Evolutionary conservation across 192 early-diverging fungal genomes (phyloP), one percentile per base, ranked within the genome.

Genomic region (Podila horticola): DNA sequence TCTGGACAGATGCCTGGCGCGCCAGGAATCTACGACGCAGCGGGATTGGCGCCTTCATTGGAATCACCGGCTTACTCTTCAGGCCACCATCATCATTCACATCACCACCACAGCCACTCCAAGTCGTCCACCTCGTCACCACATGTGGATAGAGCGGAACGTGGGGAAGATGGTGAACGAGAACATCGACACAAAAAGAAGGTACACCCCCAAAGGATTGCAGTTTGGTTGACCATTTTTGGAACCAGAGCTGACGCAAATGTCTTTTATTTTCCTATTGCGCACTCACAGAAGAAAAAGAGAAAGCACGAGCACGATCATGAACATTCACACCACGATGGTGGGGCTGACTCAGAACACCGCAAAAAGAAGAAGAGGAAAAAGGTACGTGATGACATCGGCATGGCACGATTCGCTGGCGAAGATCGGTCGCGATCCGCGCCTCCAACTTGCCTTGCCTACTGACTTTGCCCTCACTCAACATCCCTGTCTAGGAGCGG

Each of bases 321-420:
- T 66, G 77, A 81, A 19, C 77, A 81, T 33, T 30, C 55, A 59
- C 66, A 81, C 45, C 77, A 81, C 29, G 77, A 81, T 64, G 77
- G 77, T 28, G 77, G 72, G 38, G 77, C 71, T 41, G 77, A 81
- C 30, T 73, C 77, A 60, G 77, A 81, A 52, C 77, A 81, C 30
- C 61, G 77, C 24, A 81, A 81, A 48, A 81, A 81, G 71, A 81
- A 81, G 48, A 81, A 81, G n/a, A 81, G 77, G 77, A 81, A 81
- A 81, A 81, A 65, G 67, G 77, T 81, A 81, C 55, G 30, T 50
- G 31, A 2, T 4, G n/a, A 22, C 13, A 30, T 22, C 33, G 24
- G 3, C 22, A 17, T n/a, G 24, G 12, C 55, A 24, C 11, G 26
- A 34, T 22, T 64, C 41, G 41, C 15, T 45, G 41, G 58, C 19